Evolutionary conservation across 169 alveolate species (phyloP).

Genomic region (Besnoitia besnoiti): DNA sequence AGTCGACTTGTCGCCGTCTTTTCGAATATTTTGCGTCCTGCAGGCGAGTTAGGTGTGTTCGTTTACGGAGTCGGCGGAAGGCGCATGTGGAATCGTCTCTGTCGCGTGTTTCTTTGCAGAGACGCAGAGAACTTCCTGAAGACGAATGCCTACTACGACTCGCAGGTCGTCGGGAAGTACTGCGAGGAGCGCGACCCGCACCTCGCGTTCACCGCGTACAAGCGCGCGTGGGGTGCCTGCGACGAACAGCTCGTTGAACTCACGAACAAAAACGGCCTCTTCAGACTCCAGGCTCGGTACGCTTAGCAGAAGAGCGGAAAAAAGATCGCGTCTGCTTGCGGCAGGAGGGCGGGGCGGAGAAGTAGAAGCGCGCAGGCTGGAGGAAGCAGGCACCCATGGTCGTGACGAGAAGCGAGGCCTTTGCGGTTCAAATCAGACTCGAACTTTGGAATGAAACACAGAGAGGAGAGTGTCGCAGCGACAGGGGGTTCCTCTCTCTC

Average conservation of each 20-base stretch:
- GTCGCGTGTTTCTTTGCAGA: conserved; percentile 35
- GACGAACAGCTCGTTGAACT: conserved; percentile 96
- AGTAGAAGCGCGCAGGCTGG: background rate
- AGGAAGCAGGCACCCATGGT: background rate
- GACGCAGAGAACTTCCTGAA: conserved; percentile 86
- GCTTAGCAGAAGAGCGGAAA: background rate
- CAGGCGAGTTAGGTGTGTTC: too few species aligned
- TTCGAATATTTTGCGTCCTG: too few species aligned
- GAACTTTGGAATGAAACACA: too few species aligned
- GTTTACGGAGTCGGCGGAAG: too few species aligned
- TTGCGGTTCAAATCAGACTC: too few species aligned
- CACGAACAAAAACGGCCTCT: conserved; percentile 96
- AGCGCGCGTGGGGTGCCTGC: conserved; percentile 97
- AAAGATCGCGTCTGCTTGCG: too few species aligned
- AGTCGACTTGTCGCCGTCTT: too few species aligned
- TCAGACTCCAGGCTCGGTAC: conserved; percentile 93
- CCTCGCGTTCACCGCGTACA: conserved; percentile 98
- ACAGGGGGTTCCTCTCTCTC: background rate
- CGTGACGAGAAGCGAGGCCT: background rate
- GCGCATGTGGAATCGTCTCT: too few species aligned
- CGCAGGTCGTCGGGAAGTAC: conserved; percentile 96
- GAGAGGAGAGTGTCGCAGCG: background rate
- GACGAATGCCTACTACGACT: conserved; percentile 96
- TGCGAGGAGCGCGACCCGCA: conserved; percentile 99
- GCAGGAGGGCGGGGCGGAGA: background rate